These are phyloP conservation scores for Flaveria brownii DNA, from an alignment of 129 eudicot genomes.

Conservation along the genomic window DNA sequence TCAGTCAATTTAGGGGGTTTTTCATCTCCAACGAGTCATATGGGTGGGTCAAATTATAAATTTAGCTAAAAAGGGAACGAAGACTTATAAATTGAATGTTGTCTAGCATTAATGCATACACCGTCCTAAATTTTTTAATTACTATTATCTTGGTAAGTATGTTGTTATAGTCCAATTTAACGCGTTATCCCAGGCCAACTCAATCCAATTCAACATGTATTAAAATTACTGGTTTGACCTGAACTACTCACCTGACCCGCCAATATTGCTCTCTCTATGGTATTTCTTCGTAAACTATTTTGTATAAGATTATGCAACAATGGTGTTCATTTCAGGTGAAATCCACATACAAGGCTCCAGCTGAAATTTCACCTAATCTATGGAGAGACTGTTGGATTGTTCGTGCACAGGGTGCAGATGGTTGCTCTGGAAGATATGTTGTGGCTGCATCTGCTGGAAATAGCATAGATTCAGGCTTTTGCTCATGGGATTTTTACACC, in stretches of 20 bases:
- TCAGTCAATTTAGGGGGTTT: neutral
- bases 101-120: neutral
- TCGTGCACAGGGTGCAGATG: slow-evolving; percentile 89
- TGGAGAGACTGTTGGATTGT: slow-evolving; percentile 96
- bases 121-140: neutral
- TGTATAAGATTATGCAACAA: slow-evolving; percentile 23
- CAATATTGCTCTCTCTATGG: neutral
- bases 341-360: slow-evolving; percentile 68
- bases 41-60: neutral
- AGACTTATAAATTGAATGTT: neutral
- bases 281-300: neutral
- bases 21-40: neutral
- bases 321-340: slow-evolving; percentile 55
- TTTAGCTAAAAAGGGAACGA: neutral
- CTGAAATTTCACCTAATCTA: slow-evolving; percentile 53
- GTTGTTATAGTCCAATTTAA: neutral
- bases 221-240: neutral
- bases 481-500: slow-evolving; percentile 90
- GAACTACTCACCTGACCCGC: neutral
- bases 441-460: slow-evolving; percentile 98
- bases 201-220: neutral
- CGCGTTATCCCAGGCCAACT: neutral
- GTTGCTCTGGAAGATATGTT: slow-evolving; percentile 80
- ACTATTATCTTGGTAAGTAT: neutral
- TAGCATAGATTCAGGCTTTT: slow-evolving; percentile 70